Evolutionary conservation across 352 stramenopile species (phyloP).

Genomic region (Globisporangium nagaii): DNA sequence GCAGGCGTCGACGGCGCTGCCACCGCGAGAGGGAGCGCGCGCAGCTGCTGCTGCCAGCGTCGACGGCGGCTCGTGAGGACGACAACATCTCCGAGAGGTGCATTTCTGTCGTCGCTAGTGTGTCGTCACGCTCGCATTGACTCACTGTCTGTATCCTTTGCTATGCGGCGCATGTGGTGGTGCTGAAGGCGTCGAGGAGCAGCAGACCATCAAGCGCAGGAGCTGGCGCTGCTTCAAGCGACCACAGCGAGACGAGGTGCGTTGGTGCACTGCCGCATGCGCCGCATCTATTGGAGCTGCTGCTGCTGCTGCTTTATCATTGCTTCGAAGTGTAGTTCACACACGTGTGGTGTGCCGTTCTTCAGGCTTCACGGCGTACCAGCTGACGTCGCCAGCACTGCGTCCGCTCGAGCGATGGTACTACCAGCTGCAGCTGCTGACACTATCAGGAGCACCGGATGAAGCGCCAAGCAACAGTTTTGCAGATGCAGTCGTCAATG

Average conservation of each 20-base stretch:
- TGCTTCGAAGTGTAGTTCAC: too few relatives aligned
- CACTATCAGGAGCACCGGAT: not conserved
- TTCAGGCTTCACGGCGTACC: conserved; percentile 39
- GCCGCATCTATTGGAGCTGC: not conserved
- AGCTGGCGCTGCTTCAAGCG: not conserved
- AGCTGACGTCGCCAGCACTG: conserved; percentile 17
- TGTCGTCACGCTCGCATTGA: not conserved
- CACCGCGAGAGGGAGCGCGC: not conserved
- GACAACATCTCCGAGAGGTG: not conserved
- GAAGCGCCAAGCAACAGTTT: not conserved
- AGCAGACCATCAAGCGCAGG: not conserved
- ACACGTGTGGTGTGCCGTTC: not conserved
- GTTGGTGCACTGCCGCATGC: too few relatives aligned
- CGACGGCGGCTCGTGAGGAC: not conserved
- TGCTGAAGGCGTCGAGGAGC: not conserved
- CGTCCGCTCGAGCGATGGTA: conserved; percentile 36
- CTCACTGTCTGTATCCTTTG: not conserved
- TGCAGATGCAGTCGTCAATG: not conserved
- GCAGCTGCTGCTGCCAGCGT: not conserved
- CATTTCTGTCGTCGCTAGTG: too few relatives aligned
- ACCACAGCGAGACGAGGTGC: not conserved
- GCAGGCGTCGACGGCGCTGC: not conserved
- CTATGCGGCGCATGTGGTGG: not conserved
- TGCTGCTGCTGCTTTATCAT: not conserved
- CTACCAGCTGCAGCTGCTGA: conserved; percentile 31